phyloP scores from a whole-genome alignment of 192 early-diverging fungal species.

The Coemansia sp. region DNA sequence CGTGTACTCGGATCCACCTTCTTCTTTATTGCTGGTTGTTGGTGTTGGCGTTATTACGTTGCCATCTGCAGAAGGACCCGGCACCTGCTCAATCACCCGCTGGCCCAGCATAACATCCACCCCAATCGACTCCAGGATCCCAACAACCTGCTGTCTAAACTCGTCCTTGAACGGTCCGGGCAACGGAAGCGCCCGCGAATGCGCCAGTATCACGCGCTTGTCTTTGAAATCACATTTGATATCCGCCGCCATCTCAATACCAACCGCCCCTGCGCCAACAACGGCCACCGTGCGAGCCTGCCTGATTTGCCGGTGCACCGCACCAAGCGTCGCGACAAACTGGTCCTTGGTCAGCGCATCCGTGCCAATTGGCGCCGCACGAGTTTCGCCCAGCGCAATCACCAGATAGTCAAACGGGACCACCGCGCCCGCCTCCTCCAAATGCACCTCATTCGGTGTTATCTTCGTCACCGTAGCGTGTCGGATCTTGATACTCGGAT shows the following conservation, averaged over 20 bases:
- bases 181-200: constrained; percentile 32
- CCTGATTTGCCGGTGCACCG: constrained; percentile 45
- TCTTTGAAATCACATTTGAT: constrained; percentile 41
- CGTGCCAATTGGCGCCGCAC: constrained; percentile 43
- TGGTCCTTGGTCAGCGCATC: constrained; percentile 25
- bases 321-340: constrained; percentile 16
- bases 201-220: constrained; percentile 45
- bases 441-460: constrained; percentile 22
- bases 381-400: constrained; percentile 54
- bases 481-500: constrained; percentile 37
- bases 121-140: constrained; percentile 29
- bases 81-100: constrained; percentile 24
- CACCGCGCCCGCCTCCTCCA: constrained; percentile 22
- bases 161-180: constrained; percentile 39
- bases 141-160: constrained; percentile 21
- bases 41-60: neutral
- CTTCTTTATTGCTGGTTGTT: too few species aligned
- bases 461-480: constrained; percentile 50
- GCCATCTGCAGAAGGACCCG: constrained; percentile 1
- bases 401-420: constrained; percentile 57
- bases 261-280: constrained; percentile 75
- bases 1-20: too few species aligned
- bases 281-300: constrained; percentile 56
- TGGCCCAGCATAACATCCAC: constrained; percentile 35
- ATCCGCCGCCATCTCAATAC: constrained; percentile 78